Evolutionary conservation across 164 flowering plant genomes (phyloP).

Genomic region (Chimonanthus praecox): DNA sequence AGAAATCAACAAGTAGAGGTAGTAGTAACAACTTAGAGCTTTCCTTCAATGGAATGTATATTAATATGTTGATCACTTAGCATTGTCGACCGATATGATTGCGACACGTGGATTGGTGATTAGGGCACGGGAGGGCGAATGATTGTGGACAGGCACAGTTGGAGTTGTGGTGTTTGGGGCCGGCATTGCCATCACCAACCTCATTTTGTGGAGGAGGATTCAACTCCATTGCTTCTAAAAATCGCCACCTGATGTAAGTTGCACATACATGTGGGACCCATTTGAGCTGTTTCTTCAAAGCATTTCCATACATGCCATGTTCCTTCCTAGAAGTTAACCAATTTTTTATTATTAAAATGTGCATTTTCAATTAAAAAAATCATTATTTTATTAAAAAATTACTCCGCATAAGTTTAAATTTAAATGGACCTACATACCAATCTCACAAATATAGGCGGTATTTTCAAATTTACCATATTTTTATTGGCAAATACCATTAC

Average conservation of each 20-base stretch:
- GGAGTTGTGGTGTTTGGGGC: not conserved
- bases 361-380: too few relatives aligned
- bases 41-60: not conserved
- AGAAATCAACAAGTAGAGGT: conserved; percentile 2
- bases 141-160: conserved; percentile 2
- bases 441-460: too few relatives aligned
- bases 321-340: too few relatives aligned
- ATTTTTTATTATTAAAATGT: too few relatives aligned
- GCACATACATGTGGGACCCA: not conserved
- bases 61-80: not conserved
- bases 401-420: too few relatives aligned
- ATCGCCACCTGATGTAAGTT: not conserved
- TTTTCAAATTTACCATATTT: too few relatives aligned
- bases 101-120: not conserved
- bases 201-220: not conserved
- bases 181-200: not conserved
- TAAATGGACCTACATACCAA: too few relatives aligned
- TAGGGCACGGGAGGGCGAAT: not conserved
- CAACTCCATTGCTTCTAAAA: not conserved
- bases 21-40: conserved; percentile 3
- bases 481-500: too few relatives aligned
- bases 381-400: too few relatives aligned
- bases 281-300: too few relatives aligned
- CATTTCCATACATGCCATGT: too few relatives aligned
- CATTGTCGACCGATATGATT: not conserved